Base-by-base conservation (phyloP, 345 rosid species). In the Salix viminalis region DNA sequence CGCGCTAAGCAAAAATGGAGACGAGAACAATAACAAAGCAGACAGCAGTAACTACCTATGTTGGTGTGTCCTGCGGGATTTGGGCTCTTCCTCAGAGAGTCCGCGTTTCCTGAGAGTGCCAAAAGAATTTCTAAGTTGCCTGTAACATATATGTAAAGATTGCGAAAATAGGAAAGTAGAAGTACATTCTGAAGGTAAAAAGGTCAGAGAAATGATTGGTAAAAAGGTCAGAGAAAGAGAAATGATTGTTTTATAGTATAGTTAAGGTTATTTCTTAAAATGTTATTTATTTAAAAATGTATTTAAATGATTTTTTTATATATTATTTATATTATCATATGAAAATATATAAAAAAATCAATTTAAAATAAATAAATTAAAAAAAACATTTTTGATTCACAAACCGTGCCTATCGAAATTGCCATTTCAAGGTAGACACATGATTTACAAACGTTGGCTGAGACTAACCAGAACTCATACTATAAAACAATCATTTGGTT, bases 31-130 rank as follows among this genome's bases (percentile, higher is more conserved):
- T 89, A 81, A 90, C 64, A 74, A 86, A 90, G 80, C 93, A 88
- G 81, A 94, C 91, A 70, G 75, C 86, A 7, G 97, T 97, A 11
- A 92, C 89, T 71, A 90, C 90, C 98, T 97, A 92, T 52, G 97
- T 89, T 44, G 95, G 95, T 19, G 95, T 90, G 74, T 79, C 89
- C 84, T 87, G 88, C 83, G 91, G 78, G 93, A 89, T 54, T 6
- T 71, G 70, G 67, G 44, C 50, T 73, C 79, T 66, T 61, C 74
- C 21, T 48, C 77, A 73, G 71, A 18, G 37, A 32, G 15, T 58
- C 64, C 11, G 64, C 10, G 15, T n/a, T 58, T 58, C 24, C 24
- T 58, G 64, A 58, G 28, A n/a, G 64, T 58, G 64, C 28, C 1
- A 70, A 26, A 32, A 13, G 23, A 18, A 24, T 18, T 76, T 54